Evolutionary conservation across 345 rosid genomes (phyloP).

Genomic region (Brassica cretica): DNA sequence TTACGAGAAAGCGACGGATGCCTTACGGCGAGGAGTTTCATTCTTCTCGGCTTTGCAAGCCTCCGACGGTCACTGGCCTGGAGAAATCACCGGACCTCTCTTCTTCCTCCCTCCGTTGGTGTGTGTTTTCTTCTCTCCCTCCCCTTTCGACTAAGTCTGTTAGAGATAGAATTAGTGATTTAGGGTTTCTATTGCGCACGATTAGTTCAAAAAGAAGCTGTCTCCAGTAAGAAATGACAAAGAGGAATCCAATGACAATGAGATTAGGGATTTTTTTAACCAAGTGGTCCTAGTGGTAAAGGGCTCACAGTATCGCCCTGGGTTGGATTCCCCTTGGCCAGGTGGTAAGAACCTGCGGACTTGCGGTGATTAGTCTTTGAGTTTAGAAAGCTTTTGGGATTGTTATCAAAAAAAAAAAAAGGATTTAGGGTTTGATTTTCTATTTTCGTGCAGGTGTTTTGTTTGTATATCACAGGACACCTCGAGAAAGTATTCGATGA

Average conservation of each 20-base stretch:
- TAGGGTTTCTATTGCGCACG: background rate
- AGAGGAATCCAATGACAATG: too few species aligned
- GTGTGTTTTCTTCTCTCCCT: background rate
- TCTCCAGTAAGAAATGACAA: too few species aligned
- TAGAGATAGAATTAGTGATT: too few species aligned
- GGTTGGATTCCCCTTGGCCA: too few species aligned
- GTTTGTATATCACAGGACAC: conserved; percentile 51
- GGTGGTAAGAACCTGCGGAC: too few species aligned
- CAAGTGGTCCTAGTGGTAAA: too few species aligned
- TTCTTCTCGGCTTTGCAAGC: conserved; percentile 63
- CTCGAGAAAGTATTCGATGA: conserved; percentile 45
- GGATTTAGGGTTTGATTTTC: too few species aligned
- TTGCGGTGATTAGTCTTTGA: too few species aligned
- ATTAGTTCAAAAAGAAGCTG: too few species aligned
- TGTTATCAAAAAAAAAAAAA: too few species aligned
- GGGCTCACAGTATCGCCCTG: too few species aligned
- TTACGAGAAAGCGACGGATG: conserved; percentile 40
- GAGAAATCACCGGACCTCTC: conserved; percentile 61
- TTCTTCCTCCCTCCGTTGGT: conserved; percentile 70
- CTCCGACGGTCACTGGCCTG: conserved; percentile 74
- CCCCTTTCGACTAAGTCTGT: background rate
- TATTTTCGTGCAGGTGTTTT: conserved; percentile 49
- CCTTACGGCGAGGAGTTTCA: conserved; percentile 49
- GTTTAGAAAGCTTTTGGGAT: too few species aligned
- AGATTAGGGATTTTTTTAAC: background rate